phyloP scores from a whole-genome alignment of 495 filamentous ascomycete genomes.

The Pyronema domesticum region DNA sequence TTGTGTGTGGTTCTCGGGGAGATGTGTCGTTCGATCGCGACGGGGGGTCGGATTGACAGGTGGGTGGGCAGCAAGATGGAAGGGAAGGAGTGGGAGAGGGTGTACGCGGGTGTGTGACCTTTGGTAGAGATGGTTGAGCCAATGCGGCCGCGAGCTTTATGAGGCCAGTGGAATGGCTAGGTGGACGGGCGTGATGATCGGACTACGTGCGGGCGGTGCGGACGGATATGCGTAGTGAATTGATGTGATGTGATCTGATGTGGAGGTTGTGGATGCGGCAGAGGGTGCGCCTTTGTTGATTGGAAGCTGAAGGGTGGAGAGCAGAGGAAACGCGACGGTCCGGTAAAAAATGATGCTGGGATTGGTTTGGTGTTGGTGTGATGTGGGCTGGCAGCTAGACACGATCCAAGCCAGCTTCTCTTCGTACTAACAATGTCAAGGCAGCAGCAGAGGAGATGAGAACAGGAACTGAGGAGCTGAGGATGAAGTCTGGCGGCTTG shows the following conservation, averaged over 20 bases:
- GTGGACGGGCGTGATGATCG: background rate
- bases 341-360: background rate
- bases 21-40: too few relatives aligned
- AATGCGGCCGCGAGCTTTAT: background rate
- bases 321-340: background rate
- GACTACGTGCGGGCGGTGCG: background rate
- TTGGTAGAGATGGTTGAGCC: background rate
- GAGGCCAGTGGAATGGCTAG: background rate
- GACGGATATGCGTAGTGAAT: background rate
- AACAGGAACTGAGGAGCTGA: too few relatives aligned
- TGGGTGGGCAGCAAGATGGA: background rate
- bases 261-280: background rate
- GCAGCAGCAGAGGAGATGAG: too few relatives aligned
- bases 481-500: too few relatives aligned
- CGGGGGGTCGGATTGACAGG: background rate
- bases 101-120: background rate
- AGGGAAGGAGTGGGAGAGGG: background rate
- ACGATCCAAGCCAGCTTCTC: too few relatives aligned
- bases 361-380: background rate
- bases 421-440: too few relatives aligned
- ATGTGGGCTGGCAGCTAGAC: background rate
- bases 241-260: background rate
- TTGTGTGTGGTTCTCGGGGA: background rate
- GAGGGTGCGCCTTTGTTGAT: background rate
- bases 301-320: too few relatives aligned